Conservation (phyloP, 2,329 filamentous ascomycete genomes). For the Pyrenophora graminea region DNA sequence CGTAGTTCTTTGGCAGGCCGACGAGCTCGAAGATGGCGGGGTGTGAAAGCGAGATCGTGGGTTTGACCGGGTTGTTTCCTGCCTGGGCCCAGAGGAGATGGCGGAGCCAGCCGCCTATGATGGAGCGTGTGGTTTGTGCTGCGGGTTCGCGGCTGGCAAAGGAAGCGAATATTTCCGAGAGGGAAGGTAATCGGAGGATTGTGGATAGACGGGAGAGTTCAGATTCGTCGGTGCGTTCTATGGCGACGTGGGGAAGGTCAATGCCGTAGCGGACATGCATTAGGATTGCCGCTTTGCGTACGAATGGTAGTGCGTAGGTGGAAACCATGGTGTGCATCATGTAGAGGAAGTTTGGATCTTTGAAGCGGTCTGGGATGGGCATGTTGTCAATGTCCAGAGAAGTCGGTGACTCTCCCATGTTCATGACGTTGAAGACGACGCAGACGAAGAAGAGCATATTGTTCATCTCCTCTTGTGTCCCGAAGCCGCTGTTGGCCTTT, state of each 20-base stretch:
- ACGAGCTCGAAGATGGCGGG: slow-evolving; percentile 93
- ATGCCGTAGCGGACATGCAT: slow-evolving; percentile 88
- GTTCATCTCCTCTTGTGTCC: slow-evolving; percentile 34
- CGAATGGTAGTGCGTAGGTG: slow-evolving; percentile 86
- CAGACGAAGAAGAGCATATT: slow-evolving; percentile 40
- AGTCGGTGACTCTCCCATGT: slow-evolving; percentile 27
- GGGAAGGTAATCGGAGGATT: slow-evolving; percentile 72
- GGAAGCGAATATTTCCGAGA: slow-evolving; percentile 75
- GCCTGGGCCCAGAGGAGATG: slow-evolving; percentile 57
- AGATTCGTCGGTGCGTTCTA: slow-evolving; percentile 63
- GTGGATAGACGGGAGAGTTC: slow-evolving; percentile 83
- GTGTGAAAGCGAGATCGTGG: slow-evolving; percentile 66
- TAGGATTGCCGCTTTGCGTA: slow-evolving; percentile 82
- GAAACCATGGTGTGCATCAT: slow-evolving; percentile 57
- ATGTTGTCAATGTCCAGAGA: slow-evolving; percentile 33
- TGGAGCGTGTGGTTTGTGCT: slow-evolving; percentile 50
- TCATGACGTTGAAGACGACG: slow-evolving; percentile 36
- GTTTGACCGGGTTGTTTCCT: slow-evolving; percentile 48
- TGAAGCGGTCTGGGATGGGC: slow-evolving; percentile 27
- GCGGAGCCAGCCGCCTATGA: slow-evolving; percentile 73
- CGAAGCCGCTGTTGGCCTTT: slow-evolving; percentile 28
- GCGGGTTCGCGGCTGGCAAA: slow-evolving; percentile 46
- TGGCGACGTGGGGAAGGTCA: slow-evolving; percentile 72
- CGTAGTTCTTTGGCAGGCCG: slow-evolving; percentile 88
- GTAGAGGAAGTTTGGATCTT: slow-evolving; percentile 39